These are phyloP conservation scores for Termitomyces eurrhizus DNA, from an alignment of 768 basidiomycete species.

Conservation along the genomic window DNA sequence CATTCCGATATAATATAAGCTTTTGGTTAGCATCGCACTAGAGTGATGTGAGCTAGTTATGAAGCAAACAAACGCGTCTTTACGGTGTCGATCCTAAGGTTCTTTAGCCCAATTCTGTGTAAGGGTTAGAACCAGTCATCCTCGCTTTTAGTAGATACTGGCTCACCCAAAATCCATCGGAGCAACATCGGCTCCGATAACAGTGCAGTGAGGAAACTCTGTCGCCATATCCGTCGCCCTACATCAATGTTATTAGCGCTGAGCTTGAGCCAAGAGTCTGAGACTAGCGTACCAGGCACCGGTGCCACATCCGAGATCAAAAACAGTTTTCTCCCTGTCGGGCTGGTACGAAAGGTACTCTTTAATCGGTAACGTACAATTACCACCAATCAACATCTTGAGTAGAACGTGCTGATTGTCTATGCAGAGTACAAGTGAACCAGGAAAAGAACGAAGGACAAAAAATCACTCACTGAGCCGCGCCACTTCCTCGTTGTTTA, in stretches of 20 bases:
- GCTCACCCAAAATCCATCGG: conserved; percentile 10
- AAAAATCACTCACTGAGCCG: background rate
- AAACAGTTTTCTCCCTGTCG: background rate
- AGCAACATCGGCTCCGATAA: conserved; percentile 10
- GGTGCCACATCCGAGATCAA: background rate
- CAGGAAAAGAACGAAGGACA: background rate
- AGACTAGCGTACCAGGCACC: background rate
- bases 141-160: background rate
- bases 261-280: background rate
- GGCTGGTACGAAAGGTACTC: background rate
- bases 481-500: background rate
- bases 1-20: background rate
- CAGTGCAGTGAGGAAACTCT: conserved; percentile 9
- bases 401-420: background rate
- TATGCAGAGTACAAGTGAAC: background rate
- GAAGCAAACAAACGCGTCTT: background rate
- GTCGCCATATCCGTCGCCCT: conserved; percentile 11
- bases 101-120: background rate
- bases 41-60: background rate
- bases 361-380: background rate
- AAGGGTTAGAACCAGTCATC: background rate
- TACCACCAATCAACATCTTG: background rate
- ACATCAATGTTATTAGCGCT: background rate
- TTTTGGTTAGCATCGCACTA: background rate
- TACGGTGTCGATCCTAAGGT: background rate